Conservation (phyloP, 345 rosid genomes). For the Eutrema yunnanense region DNA sequence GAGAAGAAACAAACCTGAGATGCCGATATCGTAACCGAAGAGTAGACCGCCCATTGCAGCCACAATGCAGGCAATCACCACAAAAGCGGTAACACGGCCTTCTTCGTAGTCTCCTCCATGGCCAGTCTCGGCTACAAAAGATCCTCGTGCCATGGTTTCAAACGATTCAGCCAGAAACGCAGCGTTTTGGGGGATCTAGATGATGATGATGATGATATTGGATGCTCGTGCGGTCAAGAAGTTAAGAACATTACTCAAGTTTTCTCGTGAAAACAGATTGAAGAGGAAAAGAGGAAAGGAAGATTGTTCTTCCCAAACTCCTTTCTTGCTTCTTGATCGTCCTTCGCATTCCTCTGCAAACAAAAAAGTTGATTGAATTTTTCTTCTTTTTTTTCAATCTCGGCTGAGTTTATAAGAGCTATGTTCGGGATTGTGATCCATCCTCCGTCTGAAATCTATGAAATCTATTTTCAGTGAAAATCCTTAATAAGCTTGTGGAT, state of each 20-base stretch:
- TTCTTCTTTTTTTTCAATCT: background rate
- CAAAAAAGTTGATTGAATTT: background rate
- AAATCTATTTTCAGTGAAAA: background rate
- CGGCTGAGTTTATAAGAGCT: background rate
- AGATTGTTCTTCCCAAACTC: background rate
- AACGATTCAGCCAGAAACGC: background rate
- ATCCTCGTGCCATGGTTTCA: slow-evolving; percentile 11
- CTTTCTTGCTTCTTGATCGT: slow-evolving; percentile 7
- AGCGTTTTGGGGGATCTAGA: background rate
- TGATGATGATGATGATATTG: too few species aligned
- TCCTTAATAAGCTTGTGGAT: background rate
- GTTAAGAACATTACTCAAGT: background rate
- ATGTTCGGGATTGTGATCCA: background rate
- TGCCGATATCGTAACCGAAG: slow-evolving; percentile 44
- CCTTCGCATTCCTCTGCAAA: background rate
- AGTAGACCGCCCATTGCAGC: slow-evolving; percentile 43
- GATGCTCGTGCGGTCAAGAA: background rate
- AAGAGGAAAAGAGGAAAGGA: background rate
- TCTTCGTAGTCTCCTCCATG: background rate
- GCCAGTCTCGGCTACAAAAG: background rate
- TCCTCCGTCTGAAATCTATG: background rate
- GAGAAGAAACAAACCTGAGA: slow-evolving; percentile 36
- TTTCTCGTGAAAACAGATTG: background rate
- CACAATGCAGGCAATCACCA: slow-evolving; percentile 18
- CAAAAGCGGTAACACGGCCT: slow-evolving; percentile 12